These are phyloP conservation scores for Globisporangium cederbergense DNA, from an alignment of 352 stramenopile species.

Conservation along the genomic window DNA sequence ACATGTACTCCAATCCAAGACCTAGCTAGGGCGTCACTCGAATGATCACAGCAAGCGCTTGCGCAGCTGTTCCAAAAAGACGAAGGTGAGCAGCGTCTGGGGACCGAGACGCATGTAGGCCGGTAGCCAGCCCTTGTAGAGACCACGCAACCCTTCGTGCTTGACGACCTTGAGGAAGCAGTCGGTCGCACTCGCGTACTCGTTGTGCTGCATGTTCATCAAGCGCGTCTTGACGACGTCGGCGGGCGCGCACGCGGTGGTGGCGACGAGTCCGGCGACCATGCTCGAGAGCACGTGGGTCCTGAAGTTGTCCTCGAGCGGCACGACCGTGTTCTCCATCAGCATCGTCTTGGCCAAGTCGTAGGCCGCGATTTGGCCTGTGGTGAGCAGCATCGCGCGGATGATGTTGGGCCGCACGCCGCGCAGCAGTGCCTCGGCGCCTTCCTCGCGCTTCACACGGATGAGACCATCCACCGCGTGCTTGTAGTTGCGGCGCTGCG, in stretches of 20 bases:
- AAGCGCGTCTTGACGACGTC: conserved; percentile 82
- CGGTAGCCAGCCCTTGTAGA: conserved; percentile 84
- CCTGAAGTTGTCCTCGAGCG: conserved; percentile 59
- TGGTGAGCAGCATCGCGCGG: conserved; percentile 79
- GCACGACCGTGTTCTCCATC: conserved; percentile 38
- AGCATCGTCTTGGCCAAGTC: conserved; percentile 66
- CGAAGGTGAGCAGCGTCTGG: conserved; percentile 83
- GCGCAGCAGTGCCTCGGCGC: conserved; percentile 53
- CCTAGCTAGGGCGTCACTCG: not conserved
- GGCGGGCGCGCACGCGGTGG: conserved; percentile 69
- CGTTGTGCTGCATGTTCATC: conserved; percentile 82
- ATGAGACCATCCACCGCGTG: conserved; percentile 72
- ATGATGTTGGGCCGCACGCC: conserved; percentile 83
- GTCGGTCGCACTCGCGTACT: conserved; percentile 77
- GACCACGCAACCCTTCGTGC: conserved; percentile 63
- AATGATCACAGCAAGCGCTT: conserved; percentile 50
- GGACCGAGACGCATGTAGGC: conserved; percentile 82
- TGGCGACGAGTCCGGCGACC: conserved; percentile 74
- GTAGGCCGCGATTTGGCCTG: conserved; percentile 81
- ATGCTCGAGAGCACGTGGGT: conserved; percentile 76
- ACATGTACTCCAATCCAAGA: not conserved
- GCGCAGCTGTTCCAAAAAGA: conserved; percentile 81
- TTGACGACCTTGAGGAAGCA: conserved; percentile 81
- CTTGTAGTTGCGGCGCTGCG: conserved; percentile 79
- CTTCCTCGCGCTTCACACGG: conserved; percentile 65